A percentile compares a stretch with the other conserved stretches of the same genome.
Conservation (phyloP, 1,284 basidiomycete species). For the Ustilago loliicola region DNA sequence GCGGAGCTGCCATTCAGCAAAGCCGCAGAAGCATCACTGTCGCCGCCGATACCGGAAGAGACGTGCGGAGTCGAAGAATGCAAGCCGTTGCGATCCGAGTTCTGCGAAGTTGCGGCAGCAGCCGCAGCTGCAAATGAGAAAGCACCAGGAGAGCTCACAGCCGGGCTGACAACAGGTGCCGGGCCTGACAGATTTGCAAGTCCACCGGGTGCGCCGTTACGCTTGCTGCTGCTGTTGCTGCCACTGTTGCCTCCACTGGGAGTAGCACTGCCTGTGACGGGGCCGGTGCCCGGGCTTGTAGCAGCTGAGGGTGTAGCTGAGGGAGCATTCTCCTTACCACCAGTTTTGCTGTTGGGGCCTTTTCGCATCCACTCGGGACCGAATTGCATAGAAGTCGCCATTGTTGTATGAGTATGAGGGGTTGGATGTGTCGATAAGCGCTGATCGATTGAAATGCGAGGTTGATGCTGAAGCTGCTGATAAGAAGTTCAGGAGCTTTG, state of each 20-base stretch:
- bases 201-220: constrained; percentile 41
- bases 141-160: constrained; percentile 57
- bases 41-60: constrained; percentile 14
- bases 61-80: constrained; percentile 22
- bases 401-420: constrained; percentile 20
- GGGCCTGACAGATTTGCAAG: constrained; percentile 44
- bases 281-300: constrained; percentile 35
- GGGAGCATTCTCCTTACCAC: constrained; percentile 34
- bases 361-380: constrained; percentile 69
- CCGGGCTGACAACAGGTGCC: constrained; percentile 38
- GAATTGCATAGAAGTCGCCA: constrained; percentile 67
- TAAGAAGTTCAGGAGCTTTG: constrained; percentile 7
- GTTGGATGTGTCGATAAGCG: background rate
- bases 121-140: constrained; percentile 65
- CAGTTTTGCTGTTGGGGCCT: constrained; percentile 53
- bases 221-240: constrained; percentile 26
- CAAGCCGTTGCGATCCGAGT: constrained; percentile 31
- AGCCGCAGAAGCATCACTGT: constrained; percentile 32
- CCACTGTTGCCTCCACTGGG: constrained; percentile 14
- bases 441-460: background rate
- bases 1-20: constrained; percentile 35
- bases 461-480: constrained; percentile 18
- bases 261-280: constrained; percentile 22
- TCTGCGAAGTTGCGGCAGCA: constrained; percentile 38
- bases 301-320: constrained; percentile 24